Base-by-base conservation (phyloP, 371 early-diverging fungal species). In the Rhizopus microsporus region DNA sequence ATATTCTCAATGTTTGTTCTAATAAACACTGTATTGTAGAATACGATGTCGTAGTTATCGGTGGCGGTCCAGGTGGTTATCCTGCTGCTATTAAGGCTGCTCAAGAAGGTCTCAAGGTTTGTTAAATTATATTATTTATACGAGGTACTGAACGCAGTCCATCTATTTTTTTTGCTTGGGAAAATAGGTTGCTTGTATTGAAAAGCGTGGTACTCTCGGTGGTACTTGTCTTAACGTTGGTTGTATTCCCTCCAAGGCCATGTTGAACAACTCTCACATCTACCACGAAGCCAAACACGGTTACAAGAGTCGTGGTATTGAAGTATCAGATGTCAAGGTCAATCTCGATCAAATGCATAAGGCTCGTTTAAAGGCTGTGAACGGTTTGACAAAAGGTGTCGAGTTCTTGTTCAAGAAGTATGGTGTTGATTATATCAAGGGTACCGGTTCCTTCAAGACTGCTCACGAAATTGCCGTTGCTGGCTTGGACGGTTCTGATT, bases 151-250 rank as follows among this genome's bases (percentile, higher is more conserved):
- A 23, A 23, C 23, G 23, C 23, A 23, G 23, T 23, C 23, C 2
- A 23, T 23, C 23, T 23, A 23, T 9, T 13, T 15, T 6, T 46
- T 12, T 29, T 23, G 29, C 5, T 46, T 46, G 17, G n/a, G 43
- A 50, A 16, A 13, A 3, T 83, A 95, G 95, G 91, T 92, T 40
- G 98, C 96, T 29, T 96, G 97, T 74, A 87, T 97, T 56, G 98
- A 98, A 81, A 94, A 92, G 80, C 94, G 99, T 61, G 97, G 95
- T 35, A 61, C 94, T 32, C 86, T 98, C 13, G 99, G 99, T 68
- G 99, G 99, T 57, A 98, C 99, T 40, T 98, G 99, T 80, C 78
- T 98, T 66, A 98, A 98, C 74, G 97, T 98, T 44, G 99, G 99
- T 45, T 98, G 98, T 83, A 98, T 98, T 78, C 99, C 99, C 35